Evolutionary conservation across 1,139 yeast genomes (phyloP).

Genomic region (Sugiyamaella castrensis): DNA sequence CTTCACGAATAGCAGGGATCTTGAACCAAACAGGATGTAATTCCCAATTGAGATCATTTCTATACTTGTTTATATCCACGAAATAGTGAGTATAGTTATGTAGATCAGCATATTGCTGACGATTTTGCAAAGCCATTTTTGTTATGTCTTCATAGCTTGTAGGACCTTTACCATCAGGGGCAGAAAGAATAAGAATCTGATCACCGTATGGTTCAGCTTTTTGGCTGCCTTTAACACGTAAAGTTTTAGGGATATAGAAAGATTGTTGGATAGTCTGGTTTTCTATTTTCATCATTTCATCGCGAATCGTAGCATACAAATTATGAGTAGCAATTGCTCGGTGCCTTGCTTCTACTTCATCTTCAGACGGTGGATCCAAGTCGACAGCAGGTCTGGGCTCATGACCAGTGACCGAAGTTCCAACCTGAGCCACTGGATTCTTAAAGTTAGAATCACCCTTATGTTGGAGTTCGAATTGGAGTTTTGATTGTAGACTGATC

Average conservation of each 20-base stretch:
- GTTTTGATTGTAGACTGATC: background rate
- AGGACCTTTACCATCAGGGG: slow-evolving; percentile 33
- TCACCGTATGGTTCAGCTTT: slow-evolving; percentile 27
- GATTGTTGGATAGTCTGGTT: slow-evolving; percentile 4
- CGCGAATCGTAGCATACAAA: slow-evolving; percentile 3
- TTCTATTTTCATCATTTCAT: slow-evolving; percentile 6
- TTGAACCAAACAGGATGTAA: slow-evolving; percentile 34
- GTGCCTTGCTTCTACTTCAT: background rate
- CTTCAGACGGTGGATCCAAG: background rate
- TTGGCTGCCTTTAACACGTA: slow-evolving; percentile 12
- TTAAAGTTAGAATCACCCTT: background rate
- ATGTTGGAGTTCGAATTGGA: background rate
- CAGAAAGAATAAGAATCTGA: slow-evolving; percentile 33
- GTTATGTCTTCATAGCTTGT: slow-evolving; percentile 26
- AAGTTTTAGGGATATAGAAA: slow-evolving; percentile 7
- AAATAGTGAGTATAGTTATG: slow-evolving; percentile 36
- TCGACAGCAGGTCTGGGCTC: background rate
- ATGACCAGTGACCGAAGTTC: too few relatives aligned
- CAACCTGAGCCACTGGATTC: slow-evolving; percentile 3
- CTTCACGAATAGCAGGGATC: slow-evolving; percentile 32
- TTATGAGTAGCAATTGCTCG: background rate
- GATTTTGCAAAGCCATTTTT: slow-evolving; percentile 32
- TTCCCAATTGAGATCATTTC: slow-evolving; percentile 4
- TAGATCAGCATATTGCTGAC: slow-evolving; percentile 34
- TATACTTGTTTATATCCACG: slow-evolving; percentile 29